Conservation (phyloP, 2,329 filamentous ascomycete genomes). For the Colletotrichum incanum region DNA sequence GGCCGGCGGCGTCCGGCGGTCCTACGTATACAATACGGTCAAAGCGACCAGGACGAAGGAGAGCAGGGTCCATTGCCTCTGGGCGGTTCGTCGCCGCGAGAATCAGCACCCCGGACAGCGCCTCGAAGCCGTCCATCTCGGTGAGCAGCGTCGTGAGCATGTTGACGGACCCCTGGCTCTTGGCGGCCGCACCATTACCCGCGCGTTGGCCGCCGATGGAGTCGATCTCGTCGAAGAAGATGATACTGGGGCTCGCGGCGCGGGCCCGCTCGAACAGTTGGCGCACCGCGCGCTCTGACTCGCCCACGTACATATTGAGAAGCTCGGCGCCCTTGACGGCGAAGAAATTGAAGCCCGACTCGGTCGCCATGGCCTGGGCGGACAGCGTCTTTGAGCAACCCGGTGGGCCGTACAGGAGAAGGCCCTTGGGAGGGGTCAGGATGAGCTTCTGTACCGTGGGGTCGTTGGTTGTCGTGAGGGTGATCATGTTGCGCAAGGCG, state of each 20-base stretch:
- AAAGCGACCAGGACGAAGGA: conserved; percentile 89
- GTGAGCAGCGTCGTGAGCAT: conserved; percentile 91
- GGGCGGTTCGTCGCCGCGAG: conserved; percentile 94
- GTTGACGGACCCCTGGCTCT: conserved; percentile 74
- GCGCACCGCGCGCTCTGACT: conserved; percentile 89
- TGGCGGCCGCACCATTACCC: conserved; percentile 60
- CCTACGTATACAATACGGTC: conserved; percentile 90
- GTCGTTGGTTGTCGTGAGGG: conserved; percentile 54
- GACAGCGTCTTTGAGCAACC: conserved; percentile 96
- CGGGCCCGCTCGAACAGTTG: conserved; percentile 89
- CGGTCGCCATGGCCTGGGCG: conserved; percentile 91
- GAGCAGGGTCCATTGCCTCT: conserved; percentile 86
- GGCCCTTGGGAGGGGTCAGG: conserved; percentile 79
- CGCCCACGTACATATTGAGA: conserved; percentile 96
- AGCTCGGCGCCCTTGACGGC: conserved; percentile 95
- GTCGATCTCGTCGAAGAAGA: conserved; percentile 98
- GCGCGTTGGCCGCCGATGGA: conserved; percentile 77
- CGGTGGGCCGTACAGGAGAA: conserved; percentile 92
- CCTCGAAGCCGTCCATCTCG: conserved; percentile 96
- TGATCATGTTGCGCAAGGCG: conserved; percentile 67
- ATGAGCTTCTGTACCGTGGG: conserved; percentile 55
- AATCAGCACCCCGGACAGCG: conserved; percentile 85
- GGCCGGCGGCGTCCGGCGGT: conserved; percentile 80
- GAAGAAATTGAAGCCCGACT: conserved; percentile 93
- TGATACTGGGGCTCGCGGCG: conserved; percentile 87